Evolutionary conservation across 148 eudicot species (phyloP).

Genomic region (Rhododendron ferrugineum): DNA sequence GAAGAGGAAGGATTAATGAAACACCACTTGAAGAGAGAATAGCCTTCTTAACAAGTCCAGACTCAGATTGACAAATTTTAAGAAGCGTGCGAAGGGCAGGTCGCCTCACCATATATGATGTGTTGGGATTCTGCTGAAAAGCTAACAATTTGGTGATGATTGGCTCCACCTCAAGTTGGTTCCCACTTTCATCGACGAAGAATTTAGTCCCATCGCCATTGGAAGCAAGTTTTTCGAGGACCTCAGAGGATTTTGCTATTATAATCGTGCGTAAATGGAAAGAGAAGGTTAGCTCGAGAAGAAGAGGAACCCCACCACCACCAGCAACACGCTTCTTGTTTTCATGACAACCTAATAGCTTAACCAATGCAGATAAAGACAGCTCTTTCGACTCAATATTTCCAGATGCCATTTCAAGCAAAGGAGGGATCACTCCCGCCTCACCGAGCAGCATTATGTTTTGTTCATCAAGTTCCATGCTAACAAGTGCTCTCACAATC

Average conservation of each 20-base stretch:
- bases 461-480: slow-evolving; percentile 27
- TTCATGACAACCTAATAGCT: slow-evolving; percentile 20
- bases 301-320: slow-evolving; percentile 30
- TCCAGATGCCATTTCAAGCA: slow-evolving; percentile 37
- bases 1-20: slow-evolving; percentile 28
- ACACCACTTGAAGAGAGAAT: slow-evolving; percentile 33
- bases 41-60: slow-evolving; percentile 26
- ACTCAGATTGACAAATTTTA: slow-evolving; percentile 27
- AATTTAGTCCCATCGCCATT: slow-evolving; percentile 33
- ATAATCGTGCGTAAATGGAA: slow-evolving; percentile 14
- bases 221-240: slow-evolving; percentile 31
- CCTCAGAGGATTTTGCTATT: slow-evolving; percentile 26
- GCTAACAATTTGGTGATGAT: slow-evolving; percentile 19
- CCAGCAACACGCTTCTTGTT: slow-evolving; percentile 29
- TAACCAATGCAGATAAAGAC: slow-evolving; percentile 26
- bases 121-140: slow-evolving; percentile 26
- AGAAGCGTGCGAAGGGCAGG: slow-evolving; percentile 32
- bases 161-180: slow-evolving; percentile 23
- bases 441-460: slow-evolving; percentile 28
- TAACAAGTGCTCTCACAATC: slow-evolving; percentile 28
- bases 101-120: slow-evolving; percentile 16
- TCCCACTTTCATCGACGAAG: slow-evolving; percentile 25
- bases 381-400: slow-evolving; percentile 34
- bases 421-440: slow-evolving; percentile 31
- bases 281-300: slow-evolving; percentile 23